These are phyloP conservation scores for Vaccinium corymbosum DNA, from an alignment of 148 eudicot species.

Conservation along the genomic window DNA sequence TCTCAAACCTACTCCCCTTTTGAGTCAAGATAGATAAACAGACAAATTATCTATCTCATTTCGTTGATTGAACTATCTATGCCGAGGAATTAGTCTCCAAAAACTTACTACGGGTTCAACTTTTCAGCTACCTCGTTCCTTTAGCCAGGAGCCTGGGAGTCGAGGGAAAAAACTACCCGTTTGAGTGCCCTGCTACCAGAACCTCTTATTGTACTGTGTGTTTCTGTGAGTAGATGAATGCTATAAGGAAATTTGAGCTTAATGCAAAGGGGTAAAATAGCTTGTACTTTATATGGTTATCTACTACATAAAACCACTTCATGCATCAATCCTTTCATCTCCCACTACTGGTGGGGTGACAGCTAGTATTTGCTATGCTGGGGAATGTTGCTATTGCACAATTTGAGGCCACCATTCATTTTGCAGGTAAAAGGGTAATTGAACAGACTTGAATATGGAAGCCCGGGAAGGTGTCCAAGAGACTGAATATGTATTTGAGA, in stretches of 20 bases:
- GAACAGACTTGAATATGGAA: not conserved
- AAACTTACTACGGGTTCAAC: too few species aligned
- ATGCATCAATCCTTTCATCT: not conserved
- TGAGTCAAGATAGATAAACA: too few species aligned
- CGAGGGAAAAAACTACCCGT: not conserved
- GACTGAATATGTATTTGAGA: not conserved
- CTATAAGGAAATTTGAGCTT: not conserved
- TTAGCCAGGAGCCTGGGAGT: not conserved
- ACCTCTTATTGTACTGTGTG: not conserved
- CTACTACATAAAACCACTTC: not conserved
- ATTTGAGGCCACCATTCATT: not conserved
- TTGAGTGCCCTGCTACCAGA: not conserved
- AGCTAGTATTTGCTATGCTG: not conserved
- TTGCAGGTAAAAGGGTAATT: not conserved
- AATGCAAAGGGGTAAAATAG: not conserved
- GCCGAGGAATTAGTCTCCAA: too few species aligned
- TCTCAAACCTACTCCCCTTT: not conserved
- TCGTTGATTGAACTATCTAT: too few species aligned
- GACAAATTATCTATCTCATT: too few species aligned
- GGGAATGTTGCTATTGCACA: not conserved
- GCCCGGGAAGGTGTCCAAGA: not conserved
- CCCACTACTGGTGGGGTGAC: not conserved
- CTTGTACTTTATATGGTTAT: not conserved
- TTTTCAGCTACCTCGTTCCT: too few species aligned
- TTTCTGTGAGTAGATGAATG: not conserved